phyloP scores from a whole-genome alignment of 2,329 filamentous ascomycete species.

The Penicillium frequentans region DNA sequence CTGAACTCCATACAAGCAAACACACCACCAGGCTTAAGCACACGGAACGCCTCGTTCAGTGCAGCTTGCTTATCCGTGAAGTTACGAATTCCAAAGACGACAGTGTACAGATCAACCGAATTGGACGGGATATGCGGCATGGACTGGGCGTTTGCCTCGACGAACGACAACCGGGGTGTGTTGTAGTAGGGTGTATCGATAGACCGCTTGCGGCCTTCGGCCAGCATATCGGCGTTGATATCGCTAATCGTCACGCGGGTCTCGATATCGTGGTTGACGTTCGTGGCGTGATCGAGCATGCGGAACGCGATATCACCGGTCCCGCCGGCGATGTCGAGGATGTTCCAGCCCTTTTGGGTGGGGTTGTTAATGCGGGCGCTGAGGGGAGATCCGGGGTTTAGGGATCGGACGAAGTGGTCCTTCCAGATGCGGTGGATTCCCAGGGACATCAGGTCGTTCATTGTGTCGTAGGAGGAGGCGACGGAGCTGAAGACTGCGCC shows the following conservation, averaged over 20 bases:
- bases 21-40: slow-evolving; percentile 89
- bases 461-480: slow-evolving; percentile 89
- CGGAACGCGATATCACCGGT: slow-evolving; percentile 98
- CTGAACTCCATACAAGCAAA: slow-evolving; percentile 97
- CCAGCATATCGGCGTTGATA: slow-evolving; percentile 94
- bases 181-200: slow-evolving; percentile 60
- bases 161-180: slow-evolving; percentile 62
- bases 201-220: slow-evolving; percentile 79
- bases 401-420: slow-evolving; percentile 88
- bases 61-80: slow-evolving; percentile 90
- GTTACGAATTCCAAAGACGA: slow-evolving; percentile 96
- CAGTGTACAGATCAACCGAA: slow-evolving; percentile 92
- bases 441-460: slow-evolving; percentile 99
- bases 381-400: slow-evolving; percentile 73
- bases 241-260: slow-evolving; percentile 89
- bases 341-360: slow-evolving; percentile 59
- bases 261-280: slow-evolving; percentile 74
- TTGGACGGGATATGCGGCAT: slow-evolving; percentile 64
- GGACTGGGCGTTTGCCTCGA: slow-evolving; percentile 86
- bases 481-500: slow-evolving; percentile 92
- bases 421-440: slow-evolving; percentile 97
- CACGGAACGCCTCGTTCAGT: slow-evolving; percentile 77
- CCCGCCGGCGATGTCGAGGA: slow-evolving; percentile 95
- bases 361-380: slow-evolving; percentile 30
- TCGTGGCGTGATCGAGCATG: slow-evolving; percentile 83